phyloP scores from a whole-genome alignment of 306 rosid species.

The Cajanus cajan region DNA sequence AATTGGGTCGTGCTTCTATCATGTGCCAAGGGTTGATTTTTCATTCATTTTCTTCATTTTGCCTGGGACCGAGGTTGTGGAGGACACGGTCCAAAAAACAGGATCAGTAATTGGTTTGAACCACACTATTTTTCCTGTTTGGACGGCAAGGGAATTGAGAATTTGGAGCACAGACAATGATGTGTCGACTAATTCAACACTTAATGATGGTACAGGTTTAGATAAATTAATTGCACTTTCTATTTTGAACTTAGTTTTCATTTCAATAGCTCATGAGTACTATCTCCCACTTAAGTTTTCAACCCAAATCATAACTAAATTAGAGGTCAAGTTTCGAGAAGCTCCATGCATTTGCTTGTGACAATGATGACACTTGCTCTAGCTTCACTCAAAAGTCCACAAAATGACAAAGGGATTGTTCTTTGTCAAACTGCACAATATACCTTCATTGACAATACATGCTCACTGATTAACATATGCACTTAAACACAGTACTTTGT shows the following conservation, averaged over 20 bases:
- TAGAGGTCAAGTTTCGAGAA: neutral
- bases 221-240: neutral
- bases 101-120: conserved; percentile 6
- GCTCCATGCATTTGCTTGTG: neutral
- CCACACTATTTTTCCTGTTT: neutral
- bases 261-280: neutral
- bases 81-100: neutral
- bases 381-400: conserved; percentile 8
- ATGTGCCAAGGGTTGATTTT: conserved; percentile 14
- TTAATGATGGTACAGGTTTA: neutral
- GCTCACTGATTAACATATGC: neutral
- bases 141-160: conserved; percentile 23
- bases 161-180: conserved; percentile 13
- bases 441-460: neutral
- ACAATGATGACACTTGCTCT: neutral
- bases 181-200: conserved; percentile 9
- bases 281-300: neutral
- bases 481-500: neutral
- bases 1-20: conserved; percentile 13
- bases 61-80: neutral
- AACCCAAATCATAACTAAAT: neutral
- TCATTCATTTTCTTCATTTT: conserved; percentile 18
- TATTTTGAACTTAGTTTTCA: neutral
- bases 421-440: neutral
- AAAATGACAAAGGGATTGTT: neutral